These are phyloP conservation scores for Arachis hypogaea DNA, from an alignment of 306 rosid species.

Conservation along the genomic window DNA sequence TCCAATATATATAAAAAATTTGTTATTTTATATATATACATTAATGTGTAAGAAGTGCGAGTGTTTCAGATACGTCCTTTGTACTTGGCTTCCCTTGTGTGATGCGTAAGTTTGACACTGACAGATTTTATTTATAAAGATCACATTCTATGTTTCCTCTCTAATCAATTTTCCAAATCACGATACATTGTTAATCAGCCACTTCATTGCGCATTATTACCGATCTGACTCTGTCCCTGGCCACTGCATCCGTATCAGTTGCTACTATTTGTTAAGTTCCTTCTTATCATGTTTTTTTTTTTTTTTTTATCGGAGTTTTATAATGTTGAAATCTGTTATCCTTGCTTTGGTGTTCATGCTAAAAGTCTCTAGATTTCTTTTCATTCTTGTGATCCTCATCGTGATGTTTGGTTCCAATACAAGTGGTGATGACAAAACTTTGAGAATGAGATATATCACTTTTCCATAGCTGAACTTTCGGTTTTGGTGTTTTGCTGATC, in stretches of 20 bases:
- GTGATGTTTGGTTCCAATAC: conserved; percentile 13
- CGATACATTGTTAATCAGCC: not conserved
- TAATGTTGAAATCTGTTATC: not conserved
- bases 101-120: not conserved
- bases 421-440: conserved; percentile 25
- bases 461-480: not conserved
- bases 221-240: too few species aligned
- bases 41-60: too few species aligned
- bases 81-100: not conserved
- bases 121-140: conserved; percentile 18
- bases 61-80: not conserved
- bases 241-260: not conserved
- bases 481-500: not conserved
- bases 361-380: conserved; percentile 12
- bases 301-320: not conserved
- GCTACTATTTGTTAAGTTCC: not conserved
- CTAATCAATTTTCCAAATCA: conserved; percentile 1
- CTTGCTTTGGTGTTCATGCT: conserved; percentile 4
- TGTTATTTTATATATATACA: too few species aligned
- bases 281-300: not conserved
- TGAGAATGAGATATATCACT: not conserved
- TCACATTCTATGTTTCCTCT: conserved; percentile 7
- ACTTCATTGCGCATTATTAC: conserved; percentile 10
- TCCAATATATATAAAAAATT: too few species aligned
- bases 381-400: not conserved